phyloP scores from a whole-genome alignment of 176 grass and related monocot species.

The Rhynchospora tenuis region DNA sequence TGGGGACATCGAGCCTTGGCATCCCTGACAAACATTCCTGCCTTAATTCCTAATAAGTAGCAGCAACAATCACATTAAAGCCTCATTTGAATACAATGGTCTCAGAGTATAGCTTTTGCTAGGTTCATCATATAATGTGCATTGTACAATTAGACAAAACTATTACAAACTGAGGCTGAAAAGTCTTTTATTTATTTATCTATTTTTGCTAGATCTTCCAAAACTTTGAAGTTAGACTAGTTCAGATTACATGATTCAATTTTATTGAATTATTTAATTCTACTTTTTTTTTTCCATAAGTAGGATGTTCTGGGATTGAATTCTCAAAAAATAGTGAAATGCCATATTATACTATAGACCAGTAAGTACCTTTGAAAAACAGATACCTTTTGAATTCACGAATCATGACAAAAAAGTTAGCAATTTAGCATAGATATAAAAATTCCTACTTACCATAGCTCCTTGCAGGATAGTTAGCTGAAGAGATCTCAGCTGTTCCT shows the following conservation, averaged over 20 bases:
- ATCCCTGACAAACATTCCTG: slow-evolving; percentile 93
- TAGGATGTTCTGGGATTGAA: not conserved
- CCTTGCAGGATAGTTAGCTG: slow-evolving; percentile 89
- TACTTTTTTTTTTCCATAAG: not conserved
- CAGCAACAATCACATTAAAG: slow-evolving; percentile 10
- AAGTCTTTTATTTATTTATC: not conserved
- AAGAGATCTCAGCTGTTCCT: slow-evolving; percentile 94
- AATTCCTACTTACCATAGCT: slow-evolving; percentile 49
- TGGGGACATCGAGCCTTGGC: slow-evolving; percentile 76
- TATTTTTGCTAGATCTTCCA: not conserved
- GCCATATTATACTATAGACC: not conserved
- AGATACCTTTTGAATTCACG: not conserved
- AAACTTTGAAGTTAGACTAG: not conserved
- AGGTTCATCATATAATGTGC: slow-evolving; percentile 1
- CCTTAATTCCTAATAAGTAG: slow-evolving; percentile 65
- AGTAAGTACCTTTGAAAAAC: not conserved
- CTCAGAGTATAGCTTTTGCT: not conserved
- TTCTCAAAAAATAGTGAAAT: not conserved
- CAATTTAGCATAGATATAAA: slow-evolving; percentile 1
- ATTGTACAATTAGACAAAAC: not conserved
- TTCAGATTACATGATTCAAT: not conserved
- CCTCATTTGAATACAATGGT: not conserved
- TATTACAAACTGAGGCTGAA: not conserved
- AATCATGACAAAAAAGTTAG: not conserved
- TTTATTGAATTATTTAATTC: not conserved